A percentile compares a stretch with the other conserved stretches of the same genome.
These are phyloP conservation scores for Pestalotiopsis sp. DNA, from an alignment of 2,329 filamentous ascomycete genomes.

Conservation along the genomic window DNA sequence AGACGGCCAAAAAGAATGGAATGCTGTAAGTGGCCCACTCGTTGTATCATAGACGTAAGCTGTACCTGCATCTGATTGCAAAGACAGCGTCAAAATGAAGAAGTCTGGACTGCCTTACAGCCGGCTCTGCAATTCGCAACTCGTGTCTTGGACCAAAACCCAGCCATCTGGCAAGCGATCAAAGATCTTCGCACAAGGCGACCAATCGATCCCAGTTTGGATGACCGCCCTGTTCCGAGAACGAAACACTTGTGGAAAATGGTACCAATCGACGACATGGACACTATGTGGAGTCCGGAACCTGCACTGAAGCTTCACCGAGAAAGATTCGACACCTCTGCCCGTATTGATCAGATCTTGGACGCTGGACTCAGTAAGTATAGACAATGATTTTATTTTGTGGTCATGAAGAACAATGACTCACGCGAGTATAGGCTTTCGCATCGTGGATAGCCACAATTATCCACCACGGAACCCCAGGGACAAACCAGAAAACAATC, in stretches of 20 bases:
- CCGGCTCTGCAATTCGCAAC: constrained; percentile 28
- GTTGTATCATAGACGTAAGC: background rate
- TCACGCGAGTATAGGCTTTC: background rate
- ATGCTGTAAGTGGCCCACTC: constrained; percentile 12
- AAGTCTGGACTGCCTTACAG: constrained; percentile 29
- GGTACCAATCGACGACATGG: background rate
- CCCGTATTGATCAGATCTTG: constrained; percentile 1
- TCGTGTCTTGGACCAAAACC: constrained; percentile 18
- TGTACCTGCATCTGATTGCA: background rate
- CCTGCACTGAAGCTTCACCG: background rate
- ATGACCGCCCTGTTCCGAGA: background rate
- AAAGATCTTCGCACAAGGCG: constrained; percentile 25
- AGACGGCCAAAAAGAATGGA: constrained; percentile 24
- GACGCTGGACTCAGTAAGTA: background rate
- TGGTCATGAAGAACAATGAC: background rate
- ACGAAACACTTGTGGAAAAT: constrained; percentile 10
- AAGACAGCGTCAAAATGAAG: constrained; percentile 20
- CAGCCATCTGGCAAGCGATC: constrained; percentile 18
- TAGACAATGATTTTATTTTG: background rate
- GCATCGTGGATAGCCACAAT: background rate
- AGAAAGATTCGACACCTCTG: background rate
- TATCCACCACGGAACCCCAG: background rate
- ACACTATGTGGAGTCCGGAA: background rate
- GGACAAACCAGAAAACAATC: background rate
- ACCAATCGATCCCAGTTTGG: background rate